Base-by-base conservation (phyloP, 495 filamentous ascomycete species). In the Aspergillus nidulans region DNA sequence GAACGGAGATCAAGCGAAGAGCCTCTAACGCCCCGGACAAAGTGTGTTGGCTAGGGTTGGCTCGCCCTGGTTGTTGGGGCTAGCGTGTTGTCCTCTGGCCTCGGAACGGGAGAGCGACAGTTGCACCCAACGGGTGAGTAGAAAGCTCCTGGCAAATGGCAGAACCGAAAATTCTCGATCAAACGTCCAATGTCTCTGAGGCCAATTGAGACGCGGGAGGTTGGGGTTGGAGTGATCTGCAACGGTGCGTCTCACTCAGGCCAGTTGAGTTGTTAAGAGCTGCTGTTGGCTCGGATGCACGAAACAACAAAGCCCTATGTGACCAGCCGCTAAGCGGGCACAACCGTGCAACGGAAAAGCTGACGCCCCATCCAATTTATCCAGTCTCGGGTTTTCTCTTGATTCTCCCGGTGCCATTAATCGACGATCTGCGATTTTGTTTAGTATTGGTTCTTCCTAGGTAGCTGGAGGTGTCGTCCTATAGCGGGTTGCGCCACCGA, bases 271-370 rank as follows among this genome's bases (percentile, higher is more conserved):
- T n/a, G 16, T 28, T 28, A 9, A 28, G 26, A 9, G 26, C 6
- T 41, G 42, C 21, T 26, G 20, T 25, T 18, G 28, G 24, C 28
- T 34, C 49, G 44, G 41, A 45, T 23, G 19, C 28, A 21, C 47
- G 48, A 58, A 48, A 59, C 52, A 57, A 55, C 30, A 60, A 28
- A 40, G 54, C 60, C 60, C 53, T 58, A 60, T 63, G 57, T 63
- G 40, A 20, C 42, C 53, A 60, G 41, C 61, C 61, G 61, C 16
- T 39, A 41, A 45, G 38, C 34, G 36, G 40, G 13, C 38, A 52
- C 46, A 41, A 26, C 40, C 43, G 52, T 50, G 57, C 44, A 55
- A 45, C 42, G 32, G 38, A 40, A 52, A 51, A 36, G 30, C n/a
- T 30, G 23, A 38, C 41, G 53, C 39, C 12, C 38, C 39, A 30